Evolutionary conservation across 2,329 filamentous ascomycete genomes (phyloP), one percentile per base, ranked within the genome.

Genomic region (Colletotrichum shisoi): DNA sequence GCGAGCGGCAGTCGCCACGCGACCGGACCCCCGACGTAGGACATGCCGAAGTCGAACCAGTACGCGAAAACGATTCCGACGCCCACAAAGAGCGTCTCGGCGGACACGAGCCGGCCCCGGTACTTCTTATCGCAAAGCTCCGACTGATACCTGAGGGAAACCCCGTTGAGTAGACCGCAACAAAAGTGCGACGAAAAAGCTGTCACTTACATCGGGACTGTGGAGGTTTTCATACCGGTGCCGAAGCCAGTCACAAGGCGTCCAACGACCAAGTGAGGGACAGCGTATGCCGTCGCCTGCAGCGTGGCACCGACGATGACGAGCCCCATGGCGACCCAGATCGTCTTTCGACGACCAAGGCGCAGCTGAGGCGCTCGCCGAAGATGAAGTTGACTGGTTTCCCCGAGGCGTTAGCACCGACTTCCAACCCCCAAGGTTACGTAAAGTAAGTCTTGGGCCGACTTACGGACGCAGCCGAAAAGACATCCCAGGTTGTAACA

Each of bases 61-160:
- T 76, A 76, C 1, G 78, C 77, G 46, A 79, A 76, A 12, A 80
- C 74, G 6, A 79, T 77, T 7, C 79, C 79, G 11, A 81, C 75
- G 13, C 80, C 79, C 46, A 82, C 78, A 57, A 80, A 74, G 3
- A 78, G 74, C 4, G 79, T 74, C 19, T 77, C 74, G 45, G 74
- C 79, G 0, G 76, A 76, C 27, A 83, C 79, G 9, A 80, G 74
- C 19, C 77, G 76, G 46, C 81, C 82, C 45, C 82, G 74, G 49
- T 77, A 77, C n/a, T 77, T 73, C 1, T 77, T 76, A 56, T 80
- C 76, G 53, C 78, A 81, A 1, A 83, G 74, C 69, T 84, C 82
- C 0, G 79, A 76, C 65, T 83, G 81, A 62, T 81, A 80, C 76
- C 71, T 70, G 46, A 12, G 13, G 8, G 13, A 1, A 3, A 31